Conservation (phyloP, 23 red algal genomes). For the Gracilaria domingensis region DNA sequence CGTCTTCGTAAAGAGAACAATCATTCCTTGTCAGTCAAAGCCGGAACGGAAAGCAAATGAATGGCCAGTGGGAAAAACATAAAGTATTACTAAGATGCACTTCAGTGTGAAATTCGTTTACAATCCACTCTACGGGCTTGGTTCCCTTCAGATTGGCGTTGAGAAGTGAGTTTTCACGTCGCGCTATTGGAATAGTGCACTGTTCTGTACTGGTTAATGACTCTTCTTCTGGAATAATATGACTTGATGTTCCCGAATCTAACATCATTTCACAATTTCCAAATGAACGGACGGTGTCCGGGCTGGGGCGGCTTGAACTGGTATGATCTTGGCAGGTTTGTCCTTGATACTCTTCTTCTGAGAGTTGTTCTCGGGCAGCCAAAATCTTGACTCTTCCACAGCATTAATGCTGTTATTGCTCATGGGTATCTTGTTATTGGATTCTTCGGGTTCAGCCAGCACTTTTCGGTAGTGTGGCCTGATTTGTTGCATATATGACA, state of each 20-base stretch:
- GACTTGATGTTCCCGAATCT: not conserved
- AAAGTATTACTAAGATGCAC: constrained; percentile 22
- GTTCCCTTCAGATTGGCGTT: not conserved
- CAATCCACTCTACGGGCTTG: not conserved
- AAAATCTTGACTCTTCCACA: not conserved
- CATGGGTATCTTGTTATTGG: constrained; percentile 33
- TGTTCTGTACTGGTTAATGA: not conserved
- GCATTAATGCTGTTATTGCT: not conserved
- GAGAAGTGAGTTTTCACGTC: constrained; percentile 15
- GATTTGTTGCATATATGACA: constrained; percentile 14
- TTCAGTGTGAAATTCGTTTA: not conserved
- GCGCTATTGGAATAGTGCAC: not conserved
- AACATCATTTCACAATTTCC: constrained; percentile 2
- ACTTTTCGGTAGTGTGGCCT: constrained; percentile 14
- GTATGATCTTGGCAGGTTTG: not conserved
- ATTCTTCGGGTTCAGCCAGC: constrained; percentile 36
- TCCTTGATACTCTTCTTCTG: constrained; percentile 4
- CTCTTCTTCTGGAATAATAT: not conserved
- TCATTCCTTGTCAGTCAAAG: constrained; percentile 7
- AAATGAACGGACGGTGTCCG: not conserved
- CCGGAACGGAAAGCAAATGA: constrained; percentile 29
- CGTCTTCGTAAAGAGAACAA: not conserved
- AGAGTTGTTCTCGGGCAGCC: not conserved
- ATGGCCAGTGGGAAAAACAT: not conserved
- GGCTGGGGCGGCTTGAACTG: not conserved